Evolutionary conservation across 768 basidiomycete species (phyloP).

Genomic region (Filobasidium wieringae): DNA sequence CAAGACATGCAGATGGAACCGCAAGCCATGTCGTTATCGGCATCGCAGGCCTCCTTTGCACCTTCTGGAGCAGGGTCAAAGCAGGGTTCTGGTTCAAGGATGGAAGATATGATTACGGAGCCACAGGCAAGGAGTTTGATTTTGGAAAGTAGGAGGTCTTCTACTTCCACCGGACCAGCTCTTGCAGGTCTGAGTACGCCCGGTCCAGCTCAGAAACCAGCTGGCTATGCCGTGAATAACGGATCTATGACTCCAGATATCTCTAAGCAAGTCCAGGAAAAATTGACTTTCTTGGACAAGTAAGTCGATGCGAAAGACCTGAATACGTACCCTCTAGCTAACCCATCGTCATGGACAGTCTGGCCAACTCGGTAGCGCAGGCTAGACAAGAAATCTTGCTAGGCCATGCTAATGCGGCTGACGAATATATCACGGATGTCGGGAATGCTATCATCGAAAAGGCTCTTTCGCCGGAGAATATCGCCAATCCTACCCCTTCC

Average conservation of each 20-base stretch:
- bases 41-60: neutral
- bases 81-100: neutral
- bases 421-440: conserved; percentile 31
- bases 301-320: too few species aligned
- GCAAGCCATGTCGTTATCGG: conserved; percentile 1
- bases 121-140: neutral
- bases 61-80: neutral
- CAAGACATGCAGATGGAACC: conserved; percentile 2
- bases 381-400: conserved; percentile 31
- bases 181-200: conserved; percentile 17
- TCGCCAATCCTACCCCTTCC: conserved; percentile 2
- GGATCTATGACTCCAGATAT: conserved; percentile 27
- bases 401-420: conserved; percentile 27
- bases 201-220: conserved; percentile 5
- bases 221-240: conserved; percentile 7
- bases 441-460: conserved; percentile 28
- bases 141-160: conserved; percentile 7
- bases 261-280: conserved; percentile 28
- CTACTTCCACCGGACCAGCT: conserved; percentile 5
- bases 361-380: conserved; percentile 27
- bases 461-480: conserved; percentile 1
- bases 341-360: conserved; percentile 13
- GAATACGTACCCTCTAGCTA: neutral
- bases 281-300: conserved; percentile 31
- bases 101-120: neutral